phyloP scores from a whole-genome alignment of 192 early-diverging fungal genomes.

The Coemansia sp. region DNA sequence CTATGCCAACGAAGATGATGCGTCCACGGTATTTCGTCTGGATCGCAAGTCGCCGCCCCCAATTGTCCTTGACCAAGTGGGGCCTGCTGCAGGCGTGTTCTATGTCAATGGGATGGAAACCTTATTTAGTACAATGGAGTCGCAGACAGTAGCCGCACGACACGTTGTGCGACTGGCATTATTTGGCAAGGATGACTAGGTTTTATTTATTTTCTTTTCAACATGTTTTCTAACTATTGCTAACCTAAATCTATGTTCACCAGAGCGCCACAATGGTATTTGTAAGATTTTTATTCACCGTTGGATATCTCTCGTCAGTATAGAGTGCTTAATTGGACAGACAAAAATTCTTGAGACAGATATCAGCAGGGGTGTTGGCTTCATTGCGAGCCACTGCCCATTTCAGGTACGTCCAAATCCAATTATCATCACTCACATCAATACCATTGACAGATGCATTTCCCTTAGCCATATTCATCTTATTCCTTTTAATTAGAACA shows the following conservation, averaged over 20 bases:
- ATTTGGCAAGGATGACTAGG: constrained; percentile 6
- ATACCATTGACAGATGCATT: background rate
- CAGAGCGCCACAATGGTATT: background rate
- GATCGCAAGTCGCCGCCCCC: constrained; percentile 15
- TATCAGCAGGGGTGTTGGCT: background rate
- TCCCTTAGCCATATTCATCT: background rate
- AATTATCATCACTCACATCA: background rate
- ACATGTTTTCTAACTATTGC: background rate
- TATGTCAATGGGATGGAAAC: constrained; percentile 44
- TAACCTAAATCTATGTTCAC: background rate
- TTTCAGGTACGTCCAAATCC: background rate
- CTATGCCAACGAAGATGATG: background rate
- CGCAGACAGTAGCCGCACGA: constrained; percentile 39
- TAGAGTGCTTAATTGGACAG: background rate
- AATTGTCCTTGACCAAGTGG: constrained; percentile 23
- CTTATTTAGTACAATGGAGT: constrained; percentile 43
- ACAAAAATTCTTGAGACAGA: background rate
- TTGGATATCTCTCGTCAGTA: background rate
- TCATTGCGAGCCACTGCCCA: background rate
- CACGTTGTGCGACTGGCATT: constrained; percentile 30
- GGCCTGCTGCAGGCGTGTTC: constrained; percentile 13
- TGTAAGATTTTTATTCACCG: background rate
- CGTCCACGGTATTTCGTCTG: background rate
- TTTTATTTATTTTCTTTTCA: background rate
- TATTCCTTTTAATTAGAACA: background rate